Base-by-base conservation (phyloP, 2,329 filamentous ascomycete species). In the Ceratocystis alfenasii region DNA sequence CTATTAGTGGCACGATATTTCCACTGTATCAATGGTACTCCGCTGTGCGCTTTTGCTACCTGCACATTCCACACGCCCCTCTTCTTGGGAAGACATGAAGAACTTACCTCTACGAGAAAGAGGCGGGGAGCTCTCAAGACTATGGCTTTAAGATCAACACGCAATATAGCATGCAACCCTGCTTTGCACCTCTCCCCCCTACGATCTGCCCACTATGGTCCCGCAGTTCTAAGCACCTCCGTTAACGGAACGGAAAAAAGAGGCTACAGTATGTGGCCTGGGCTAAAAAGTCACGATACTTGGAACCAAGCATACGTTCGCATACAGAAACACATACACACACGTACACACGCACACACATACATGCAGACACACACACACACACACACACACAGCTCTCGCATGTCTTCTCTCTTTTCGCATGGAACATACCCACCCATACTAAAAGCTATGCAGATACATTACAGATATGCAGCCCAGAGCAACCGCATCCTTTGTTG, bases 401-500 rank as follows among this genome's bases (percentile, higher is more conserved):
- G n/a, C 48, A 20, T 53, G 48, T n/a, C 48, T n/a, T 3, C 17
- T 25, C 46, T 25, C 48, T 25, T 25, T 25, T 53, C 48, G 22
- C 48, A 53, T 53, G 22, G 7, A 25, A 57, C 22, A 33, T 57
- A n/a, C 20, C 22, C 25, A 57, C 22, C 8, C 25, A 57, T 22
- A 25, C 48, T 41, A 41, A 15, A 41, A 41, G 10, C 36, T 41
- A 41, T 50, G 48, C 48, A 25, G 17, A 22, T 50, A 22, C 48
- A 50, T 50, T 22, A 20, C 48, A 10, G n/a, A 50, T 15, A 57
- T 57, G 22, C 15, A n/a, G 25, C 6, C 25, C 5, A 57, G 53
- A 57, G 30, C 25, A 57, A 8, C 53, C 53, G 53, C 53, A 57
- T 57, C 53, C 53, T 57, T 57, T 57, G 53, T 57, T 57, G 28